Evolutionary conservation across 2,329 filamentous ascomycete genomes (phyloP), one percentile per base, ranked within the genome.

Genomic region (Knoxdaviesia proteae): DNA sequence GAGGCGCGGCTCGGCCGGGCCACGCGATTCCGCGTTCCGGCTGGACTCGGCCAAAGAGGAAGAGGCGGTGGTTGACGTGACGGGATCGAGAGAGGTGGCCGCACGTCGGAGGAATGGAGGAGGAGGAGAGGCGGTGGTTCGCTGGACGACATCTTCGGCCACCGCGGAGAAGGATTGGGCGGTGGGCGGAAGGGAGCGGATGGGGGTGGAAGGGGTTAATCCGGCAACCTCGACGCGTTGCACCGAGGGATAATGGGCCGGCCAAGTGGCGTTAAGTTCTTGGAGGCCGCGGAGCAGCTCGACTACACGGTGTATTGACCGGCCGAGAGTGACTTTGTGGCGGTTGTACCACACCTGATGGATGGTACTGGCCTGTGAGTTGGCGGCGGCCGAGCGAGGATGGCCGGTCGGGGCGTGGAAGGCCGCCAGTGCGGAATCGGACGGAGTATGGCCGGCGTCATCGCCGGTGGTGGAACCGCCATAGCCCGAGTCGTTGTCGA

Each of bases 271-370:
- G 54, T 98, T 98, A 70, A 84, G 90, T 48, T 87, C 71, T 58
- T 93, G 87, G 45, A 98, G 69, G 46, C 74, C 75, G 57, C 80
- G 79, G 49, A 98, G 63, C 2, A 84, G 74, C 46, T 94, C 84
- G 45, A 94, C 74, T 6, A 87, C 88, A 50, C 77, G 75, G 53
- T 78, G 82, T 55, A 98, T 94, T 9, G 86, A 81, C 46, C 87
- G 80, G 38, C 76, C 84, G n/a, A 98, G 73, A 33, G 82, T 76
- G 5, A 78, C 82, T 46, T 87, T 77, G 57, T 96, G 94, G 53
- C 84, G 76, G 59, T 96, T 96, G 62, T 94, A 94, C 68, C 83
- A 84, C 49, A 96, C 71, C 62, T 96, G 90, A 54, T 93, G 80
- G 40, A 94, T 76, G 59, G 93, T 84, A 54, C 80, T 82, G 35